Percentiles rank a stretch among this genome's conserved stretches.
Conservation (phyloP, 805 yeast genomes). For the Priceomyces melissophilus region DNA sequence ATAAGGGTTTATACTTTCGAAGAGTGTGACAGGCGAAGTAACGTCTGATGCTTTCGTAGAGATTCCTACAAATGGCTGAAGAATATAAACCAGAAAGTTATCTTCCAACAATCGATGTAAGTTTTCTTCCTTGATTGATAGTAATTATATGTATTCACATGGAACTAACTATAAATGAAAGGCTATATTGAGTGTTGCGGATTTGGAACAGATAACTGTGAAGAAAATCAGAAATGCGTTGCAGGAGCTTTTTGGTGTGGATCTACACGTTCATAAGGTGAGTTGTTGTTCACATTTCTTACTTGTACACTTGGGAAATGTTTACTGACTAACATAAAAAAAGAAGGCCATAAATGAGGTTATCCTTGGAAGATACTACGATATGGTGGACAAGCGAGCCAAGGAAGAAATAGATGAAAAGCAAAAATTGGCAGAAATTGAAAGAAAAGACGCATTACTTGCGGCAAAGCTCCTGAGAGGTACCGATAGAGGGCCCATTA, state of each 20-base stretch:
- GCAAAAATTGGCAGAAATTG: conserved; percentile 31
- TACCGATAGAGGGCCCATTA: conserved; percentile 17
- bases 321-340: conserved; percentile 13
- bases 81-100: conserved; percentile 33
- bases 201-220: conserved; percentile 66
- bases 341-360: conserved; percentile 58
- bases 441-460: conserved; percentile 46
- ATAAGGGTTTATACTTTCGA: too few relatives aligned
- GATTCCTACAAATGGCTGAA: conserved; percentile 6
- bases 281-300: conserved; percentile 13
- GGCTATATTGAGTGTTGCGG: conserved; percentile 73
- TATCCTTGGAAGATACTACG: conserved; percentile 56
- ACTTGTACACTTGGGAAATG: background rate
- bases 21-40: too few relatives aligned
- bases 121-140: conserved; percentile 14
- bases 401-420: conserved; percentile 18
- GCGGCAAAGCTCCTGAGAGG: conserved; percentile 49
- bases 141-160: background rate
- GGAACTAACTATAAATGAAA: conserved; percentile 24
- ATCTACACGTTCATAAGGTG: conserved; percentile 47
- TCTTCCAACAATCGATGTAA: conserved; percentile 62
- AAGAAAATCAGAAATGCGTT: conserved; percentile 68
- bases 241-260: conserved; percentile 62
- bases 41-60: too few relatives aligned
- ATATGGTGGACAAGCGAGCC: conserved; percentile 39